phyloP scores from a whole-genome alignment of 768 basidiomycete genomes.

The Auriscalpium orientale region DNA sequence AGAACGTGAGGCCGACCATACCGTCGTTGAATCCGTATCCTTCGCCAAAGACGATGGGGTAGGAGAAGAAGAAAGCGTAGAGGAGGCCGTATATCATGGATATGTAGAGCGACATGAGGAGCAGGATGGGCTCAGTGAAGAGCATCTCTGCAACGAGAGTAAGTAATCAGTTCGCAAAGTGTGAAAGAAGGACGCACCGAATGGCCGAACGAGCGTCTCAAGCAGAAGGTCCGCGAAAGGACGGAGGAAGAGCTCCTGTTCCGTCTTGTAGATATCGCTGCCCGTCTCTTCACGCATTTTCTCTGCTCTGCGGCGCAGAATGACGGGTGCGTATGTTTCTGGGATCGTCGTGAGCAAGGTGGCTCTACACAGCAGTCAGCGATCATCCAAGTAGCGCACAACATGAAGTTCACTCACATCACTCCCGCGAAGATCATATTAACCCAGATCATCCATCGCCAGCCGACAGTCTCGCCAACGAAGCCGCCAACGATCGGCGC shows the following conservation, averaged over 20 bases:
- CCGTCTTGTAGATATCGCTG: constrained; percentile 29
- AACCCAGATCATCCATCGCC: constrained; percentile 26
- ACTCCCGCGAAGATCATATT: constrained; percentile 34
- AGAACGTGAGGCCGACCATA: constrained; percentile 31
- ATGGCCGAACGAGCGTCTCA: constrained; percentile 35
- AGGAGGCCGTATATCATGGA: constrained; percentile 35
- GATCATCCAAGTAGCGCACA: not conserved
- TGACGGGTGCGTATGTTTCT: constrained; percentile 39
- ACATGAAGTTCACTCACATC: constrained; percentile 7
- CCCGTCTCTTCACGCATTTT: constrained; percentile 29
- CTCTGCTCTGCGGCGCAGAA: constrained; percentile 32
- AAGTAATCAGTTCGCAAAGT: not conserved
- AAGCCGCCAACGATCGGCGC: constrained; percentile 49
- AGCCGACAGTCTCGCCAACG: constrained; percentile 31
- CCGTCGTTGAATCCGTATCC: constrained; percentile 22
- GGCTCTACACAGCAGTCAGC: not conserved
- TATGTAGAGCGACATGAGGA: constrained; percentile 37
- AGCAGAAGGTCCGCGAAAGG: constrained; percentile 28
- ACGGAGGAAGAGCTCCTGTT: constrained; percentile 33
- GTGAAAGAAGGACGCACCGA: constrained; percentile 17
- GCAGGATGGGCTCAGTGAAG: constrained; percentile 37
- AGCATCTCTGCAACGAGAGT: constrained; percentile 23
- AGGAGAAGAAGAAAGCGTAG: constrained; percentile 27
- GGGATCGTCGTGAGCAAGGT: constrained; percentile 27
- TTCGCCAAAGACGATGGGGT: constrained; percentile 29